These are phyloP conservation scores for Fraxinus xanthoxyloides DNA, from an alignment of 305 asterid species.

Conservation along the genomic window DNA sequence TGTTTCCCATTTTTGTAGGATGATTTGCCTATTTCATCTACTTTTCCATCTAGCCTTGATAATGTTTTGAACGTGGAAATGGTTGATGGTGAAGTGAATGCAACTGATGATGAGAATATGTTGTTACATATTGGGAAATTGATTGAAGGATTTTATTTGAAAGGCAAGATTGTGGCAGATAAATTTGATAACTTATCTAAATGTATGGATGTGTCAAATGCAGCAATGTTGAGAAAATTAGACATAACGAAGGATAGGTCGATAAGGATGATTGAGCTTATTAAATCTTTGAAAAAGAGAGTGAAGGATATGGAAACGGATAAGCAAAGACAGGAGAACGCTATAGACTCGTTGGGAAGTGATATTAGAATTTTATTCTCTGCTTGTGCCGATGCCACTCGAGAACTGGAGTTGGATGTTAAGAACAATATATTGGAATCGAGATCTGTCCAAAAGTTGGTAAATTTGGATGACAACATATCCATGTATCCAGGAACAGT, in stretches of 20 bases:
- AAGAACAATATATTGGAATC: constrained; percentile 38
- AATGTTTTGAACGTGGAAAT: constrained; percentile 38
- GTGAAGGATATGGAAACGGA: constrained; percentile 51
- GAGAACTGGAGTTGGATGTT: constrained; percentile 45
- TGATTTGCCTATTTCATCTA: constrained; percentile 43
- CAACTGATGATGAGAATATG: constrained; percentile 50
- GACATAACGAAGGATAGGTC: constrained; percentile 43
- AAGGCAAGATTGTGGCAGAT: constrained; percentile 61
- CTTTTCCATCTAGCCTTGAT: constrained; percentile 36
- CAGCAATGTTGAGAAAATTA: constrained; percentile 48
- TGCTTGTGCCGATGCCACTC: constrained; percentile 69
- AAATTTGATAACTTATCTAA: constrained; percentile 50
- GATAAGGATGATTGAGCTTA: constrained; percentile 30
- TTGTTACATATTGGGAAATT: constrained; percentile 47
- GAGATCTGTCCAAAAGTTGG: constrained; percentile 40
- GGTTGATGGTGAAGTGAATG: constrained; percentile 43
- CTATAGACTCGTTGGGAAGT: constrained; percentile 49
- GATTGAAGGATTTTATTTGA: constrained; percentile 58
- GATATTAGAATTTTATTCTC: constrained; percentile 54
- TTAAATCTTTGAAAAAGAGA: constrained; percentile 53
- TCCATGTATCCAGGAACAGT: constrained; percentile 32
- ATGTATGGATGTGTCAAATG: constrained; percentile 55
- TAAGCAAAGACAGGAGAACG: constrained; percentile 47
- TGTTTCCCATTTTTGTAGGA: constrained; percentile 50
- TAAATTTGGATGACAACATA: constrained; percentile 35